Evolutionary conservation across 2,329 filamentous ascomycete species (phyloP).

Genomic region (Blastomyces silverae): DNA sequence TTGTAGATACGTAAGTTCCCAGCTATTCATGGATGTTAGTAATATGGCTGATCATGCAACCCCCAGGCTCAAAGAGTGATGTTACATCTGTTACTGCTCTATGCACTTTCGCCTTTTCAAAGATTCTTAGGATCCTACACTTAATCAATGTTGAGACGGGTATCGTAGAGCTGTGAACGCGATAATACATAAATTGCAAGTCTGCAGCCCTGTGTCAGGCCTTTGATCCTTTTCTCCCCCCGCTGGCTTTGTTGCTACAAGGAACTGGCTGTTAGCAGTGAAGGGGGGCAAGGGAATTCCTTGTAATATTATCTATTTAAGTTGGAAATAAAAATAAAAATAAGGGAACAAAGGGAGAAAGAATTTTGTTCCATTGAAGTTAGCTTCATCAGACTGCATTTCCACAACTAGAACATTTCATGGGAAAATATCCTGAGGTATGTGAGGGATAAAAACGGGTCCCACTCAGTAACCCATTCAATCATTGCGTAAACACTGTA

Average conservation of each 20-base stretch:
- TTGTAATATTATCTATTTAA: too few relatives aligned
- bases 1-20: too few relatives aligned
- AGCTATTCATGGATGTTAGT: not conserved
- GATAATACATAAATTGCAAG: too few relatives aligned
- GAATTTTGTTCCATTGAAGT: too few relatives aligned
- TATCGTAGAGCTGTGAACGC: too few relatives aligned
- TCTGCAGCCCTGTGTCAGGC: too few relatives aligned
- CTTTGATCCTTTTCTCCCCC: too few relatives aligned
- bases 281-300: too few relatives aligned
- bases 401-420: not conserved
- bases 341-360: too few relatives aligned
- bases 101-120: not conserved
- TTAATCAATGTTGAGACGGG: not conserved
- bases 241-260: too few relatives aligned
- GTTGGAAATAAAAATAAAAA: too few relatives aligned
- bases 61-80: not conserved
- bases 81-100: not conserved
- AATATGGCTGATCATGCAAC: not conserved
- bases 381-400: not conserved
- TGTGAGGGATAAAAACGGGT: not conserved
- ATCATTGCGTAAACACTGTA: not conserved
- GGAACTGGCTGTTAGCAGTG: too few relatives aligned
- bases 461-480: not conserved
- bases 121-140: not conserved
- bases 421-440: not conserved